These are phyloP conservation scores for Candida maris DNA, from an alignment of 805 yeast genomes.

Conservation along the genomic window DNA sequence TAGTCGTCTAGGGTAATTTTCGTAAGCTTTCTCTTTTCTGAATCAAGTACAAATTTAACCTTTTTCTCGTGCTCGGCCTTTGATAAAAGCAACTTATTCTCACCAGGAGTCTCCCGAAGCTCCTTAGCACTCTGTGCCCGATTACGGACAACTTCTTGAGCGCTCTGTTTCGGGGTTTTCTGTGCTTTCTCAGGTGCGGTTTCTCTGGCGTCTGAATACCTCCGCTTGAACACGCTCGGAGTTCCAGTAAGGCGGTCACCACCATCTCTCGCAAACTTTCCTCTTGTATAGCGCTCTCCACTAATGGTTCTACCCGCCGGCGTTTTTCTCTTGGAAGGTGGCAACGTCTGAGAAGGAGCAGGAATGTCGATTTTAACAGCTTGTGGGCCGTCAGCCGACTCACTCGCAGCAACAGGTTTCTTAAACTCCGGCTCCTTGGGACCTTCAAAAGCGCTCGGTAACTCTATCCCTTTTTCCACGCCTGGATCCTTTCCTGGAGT, in stretches of 20 bases:
- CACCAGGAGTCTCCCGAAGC: not conserved
- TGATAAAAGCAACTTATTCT: constrained; percentile 2
- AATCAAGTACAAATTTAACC: constrained; percentile 17
- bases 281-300: not conserved
- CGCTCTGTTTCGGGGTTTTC: not conserved
- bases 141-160: not conserved
- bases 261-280: not conserved
- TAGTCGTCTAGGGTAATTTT: constrained; percentile 24
- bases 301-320: not conserved
- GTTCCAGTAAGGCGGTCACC: not conserved
- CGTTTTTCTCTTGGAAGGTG: not conserved
- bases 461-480: not conserved
- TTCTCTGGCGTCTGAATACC: constrained; percentile 1
- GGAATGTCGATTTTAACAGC: constrained; percentile 1
- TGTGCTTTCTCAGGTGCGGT: not conserved
- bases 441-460: no score
- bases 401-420: no score
- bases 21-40: constrained; percentile 10
- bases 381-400: not conserved
- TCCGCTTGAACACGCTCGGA: constrained; percentile 1
- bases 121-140: not conserved
- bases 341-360: no score
- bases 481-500: not conserved
- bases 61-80: constrained; percentile 20
- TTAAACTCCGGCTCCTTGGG: no score